Base-by-base conservation (phyloP, 1,284 basidiomycete genomes). In the Coniferiporia sulphurascens region DNA sequence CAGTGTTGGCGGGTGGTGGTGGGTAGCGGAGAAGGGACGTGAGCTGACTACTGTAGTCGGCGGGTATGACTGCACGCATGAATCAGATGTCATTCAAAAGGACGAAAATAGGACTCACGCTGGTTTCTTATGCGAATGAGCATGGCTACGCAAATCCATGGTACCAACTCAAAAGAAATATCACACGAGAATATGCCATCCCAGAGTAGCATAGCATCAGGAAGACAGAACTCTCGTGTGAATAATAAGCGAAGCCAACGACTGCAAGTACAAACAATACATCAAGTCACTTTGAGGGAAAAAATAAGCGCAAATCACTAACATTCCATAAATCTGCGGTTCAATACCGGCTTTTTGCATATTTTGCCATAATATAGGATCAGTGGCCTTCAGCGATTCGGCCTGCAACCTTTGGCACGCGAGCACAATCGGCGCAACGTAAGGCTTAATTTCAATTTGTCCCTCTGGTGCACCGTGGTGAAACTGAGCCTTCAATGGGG, bases 281-380 rank as follows among this genome's bases (percentile, higher is more conserved):
- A 52, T 27, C 50, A 63, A 46, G 13, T n/a, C 6, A 5, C 21
- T 13, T 10, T 12, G 34, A 45, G 3, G n/a, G 49, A 15, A 8
- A 3, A 50, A 34, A 22, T 21, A 52, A 70, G 3, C 2, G 15
- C 2, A 27, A 27, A 27, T 5, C 5, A 27, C 89, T 71, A 72
- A 94, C 89, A 97, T 94, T 59, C 92, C 93, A 75, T 93, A 98
- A 50, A 97, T 89, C 71, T 97, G 95, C 5, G 94, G 92, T 71
- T 98, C 95, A 48, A 97, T 87, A 1, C 89, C 89, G 38, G 86
- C 81, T 35, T 78, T 81, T 64, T 91, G 86, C 73, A 97, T 78
- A 46, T 81, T 78, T 63, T 83, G 81, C 79, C 86, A 89, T 21
- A 97, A 74, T 48, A 84, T 73, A n/a, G 91, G 91, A 70, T 98